Evolutionary conservation across 805 yeast genomes (phyloP), one percentile per base, ranked within the genome.

Genomic region (Pichia cephalocereana): DNA sequence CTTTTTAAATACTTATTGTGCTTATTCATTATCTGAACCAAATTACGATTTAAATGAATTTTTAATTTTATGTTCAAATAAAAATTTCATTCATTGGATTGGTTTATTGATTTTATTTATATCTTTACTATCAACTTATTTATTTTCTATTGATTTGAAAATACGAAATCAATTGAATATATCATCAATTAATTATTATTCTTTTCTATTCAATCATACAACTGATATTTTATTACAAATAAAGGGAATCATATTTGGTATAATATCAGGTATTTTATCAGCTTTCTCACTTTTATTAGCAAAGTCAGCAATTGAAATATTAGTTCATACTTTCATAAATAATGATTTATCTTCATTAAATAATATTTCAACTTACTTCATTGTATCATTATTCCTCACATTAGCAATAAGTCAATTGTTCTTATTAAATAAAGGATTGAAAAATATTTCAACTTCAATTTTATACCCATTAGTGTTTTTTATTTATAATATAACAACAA

Each of bases 241-340:
- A 11, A 76, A 74, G 54, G 96, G 96, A 1, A 60, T 79, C 6
- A 61, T 76, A 12, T 83, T 72, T 61, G 96, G 96, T 1, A 58
- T 79, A 18, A 68, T 80, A 6, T 78, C 88, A 43, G 96, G 96
- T 2, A 77, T 82, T 0, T 68, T 88, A 43, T 84, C 95, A 0
- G 96, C 96, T 0, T 95, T 86, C 60, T 85, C 96, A 2, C 72
- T 89, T 44, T 70, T 89, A 49, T 73, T 87, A 65, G 96, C 96
- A n/a, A 88, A 88, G 64, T 79, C 89, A 0, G 76, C 86, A 0
- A 84, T 88, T 19, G 95, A 86, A 57, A 76, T 86, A 12, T 57
- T 83, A 2, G 62, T 83, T 2, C 70, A 66, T 50, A 75, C 71
- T 32, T 66, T 68, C 45, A 61, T 63, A 44, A 64, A 61, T 43